Base-by-base conservation (phyloP, 805 yeast genomes). In the Candida nemodendra region DNA sequence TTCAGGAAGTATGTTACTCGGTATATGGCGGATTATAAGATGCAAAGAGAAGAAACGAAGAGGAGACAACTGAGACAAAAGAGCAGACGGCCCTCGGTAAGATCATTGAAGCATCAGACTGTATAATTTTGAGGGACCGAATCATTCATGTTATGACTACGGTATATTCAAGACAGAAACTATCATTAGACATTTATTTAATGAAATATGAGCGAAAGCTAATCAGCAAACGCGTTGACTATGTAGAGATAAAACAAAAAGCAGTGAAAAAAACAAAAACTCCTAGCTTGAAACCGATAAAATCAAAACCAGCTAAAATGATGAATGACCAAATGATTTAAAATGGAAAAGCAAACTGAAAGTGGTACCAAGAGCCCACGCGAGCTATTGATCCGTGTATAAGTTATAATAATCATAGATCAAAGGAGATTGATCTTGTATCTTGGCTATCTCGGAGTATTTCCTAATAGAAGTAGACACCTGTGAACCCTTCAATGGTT, bases 1-100 rank as follows among this genome's bases (percentile, higher is more conserved):
- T 29, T 18, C 12, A 37, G 31, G 18, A 41, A 38, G 30, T 30
- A 18, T 28, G 40, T 37, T 17, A 15, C 24, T n/a, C 30, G 49
- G 16, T 27, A 13, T 13, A 28, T 43, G 25, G 36, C 33, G 12
- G 45, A 41, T 19, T 34, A 34, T 32, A 29, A 31, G 15, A 9
- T 3, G 19, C 17, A 33, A 13, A n/a, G 13, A 9, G 19, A 14
- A 13, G 18, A n/a, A 13, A 31, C 17, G 19, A 23, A 9, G 11
- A 14, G 13, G 17, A 33, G 15, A 32, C 24, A 11, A 8, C 9
- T 9, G 15, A 4, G 8, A n/a, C 15, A 23, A 18, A 25, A 24
- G n/a, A 23, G 28, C 14, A 23, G 22, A 14, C n/a, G 21, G 16
- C 8, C 11, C 5, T 32, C 33, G 12, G 26, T 30, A n/a, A 27